These are phyloP conservation scores for Nothopassalora personata DNA, from an alignment of 2,329 filamentous ascomycete species.

Conservation along the genomic window DNA sequence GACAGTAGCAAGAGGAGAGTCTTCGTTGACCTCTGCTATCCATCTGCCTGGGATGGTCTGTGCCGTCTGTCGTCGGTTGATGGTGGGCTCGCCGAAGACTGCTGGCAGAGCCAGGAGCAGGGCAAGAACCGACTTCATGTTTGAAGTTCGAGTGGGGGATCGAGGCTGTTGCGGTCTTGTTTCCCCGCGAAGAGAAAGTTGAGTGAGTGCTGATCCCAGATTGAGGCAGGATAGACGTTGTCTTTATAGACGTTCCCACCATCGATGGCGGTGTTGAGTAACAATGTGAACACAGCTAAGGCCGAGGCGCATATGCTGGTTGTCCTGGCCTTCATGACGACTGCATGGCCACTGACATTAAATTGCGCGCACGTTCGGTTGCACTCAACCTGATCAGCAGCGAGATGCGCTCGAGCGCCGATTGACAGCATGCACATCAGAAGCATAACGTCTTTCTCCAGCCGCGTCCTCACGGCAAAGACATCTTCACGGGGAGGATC, in stretches of 20 bases:
- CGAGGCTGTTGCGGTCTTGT: background rate
- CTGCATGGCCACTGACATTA: background rate
- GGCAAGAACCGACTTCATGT: constrained; percentile 16
- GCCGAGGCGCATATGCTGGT: background rate
- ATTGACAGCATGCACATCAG: background rate
- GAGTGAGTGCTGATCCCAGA: background rate
- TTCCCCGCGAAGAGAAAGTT: background rate
- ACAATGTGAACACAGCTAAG: background rate
- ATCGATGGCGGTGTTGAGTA: background rate
- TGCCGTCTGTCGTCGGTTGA: constrained; percentile 16
- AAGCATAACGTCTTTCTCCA: background rate
- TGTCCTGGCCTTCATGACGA: background rate
- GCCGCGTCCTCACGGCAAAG: background rate
- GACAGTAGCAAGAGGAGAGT: constrained; percentile 9
- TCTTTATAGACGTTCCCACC: constrained; percentile 1
- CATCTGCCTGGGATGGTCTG: constrained; percentile 18
- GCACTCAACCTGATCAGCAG: background rate
- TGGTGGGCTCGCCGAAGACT: constrained; percentile 14
- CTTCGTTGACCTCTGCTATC: constrained; percentile 18
- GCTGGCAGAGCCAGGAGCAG: constrained; percentile 20
- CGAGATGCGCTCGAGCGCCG: background rate
- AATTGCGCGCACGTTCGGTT: background rate
- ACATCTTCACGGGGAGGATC: background rate
- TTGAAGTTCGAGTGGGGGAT: constrained; percentile 1
- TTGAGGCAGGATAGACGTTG: background rate